Percentiles rank a stretch among this genome's conserved stretches.
Conservation (phyloP, 208 protist genomes). For the Acanthamoeba lenticulata region DNA sequence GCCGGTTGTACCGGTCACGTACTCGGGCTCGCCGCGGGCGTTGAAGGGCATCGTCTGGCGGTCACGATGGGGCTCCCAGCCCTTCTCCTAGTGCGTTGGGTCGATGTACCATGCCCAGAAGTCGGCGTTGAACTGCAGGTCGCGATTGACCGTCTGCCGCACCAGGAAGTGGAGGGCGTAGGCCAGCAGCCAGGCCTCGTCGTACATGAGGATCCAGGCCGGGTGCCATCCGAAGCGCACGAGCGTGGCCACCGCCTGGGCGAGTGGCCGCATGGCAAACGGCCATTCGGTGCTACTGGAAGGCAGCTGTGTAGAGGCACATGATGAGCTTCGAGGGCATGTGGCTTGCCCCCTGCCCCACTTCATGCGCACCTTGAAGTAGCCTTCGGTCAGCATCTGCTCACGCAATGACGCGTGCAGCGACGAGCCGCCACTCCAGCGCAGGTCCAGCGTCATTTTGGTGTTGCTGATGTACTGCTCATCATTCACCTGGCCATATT, state of each 20-base stretch:
- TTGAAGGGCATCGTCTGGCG: neutral
- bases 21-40: neutral
- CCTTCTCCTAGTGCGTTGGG: neutral
- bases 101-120: slow-evolving; percentile 6
- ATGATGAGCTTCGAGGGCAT: neutral
- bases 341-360: neutral
- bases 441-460: neutral
- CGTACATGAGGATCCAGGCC: neutral
- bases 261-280: neutral
- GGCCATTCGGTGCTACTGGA: neutral
- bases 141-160: neutral
- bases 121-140: neutral
- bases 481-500: neutral
- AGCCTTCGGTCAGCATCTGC: neutral
- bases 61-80: neutral
- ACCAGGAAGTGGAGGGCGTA: neutral
- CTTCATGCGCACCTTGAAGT: neutral
- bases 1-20: neutral
- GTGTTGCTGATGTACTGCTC: neutral
- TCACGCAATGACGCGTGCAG: neutral
- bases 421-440: neutral
- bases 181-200: neutral
- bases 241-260: neutral
- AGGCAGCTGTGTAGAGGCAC: neutral
- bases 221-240: neutral